Base-by-base conservation (phyloP, 805 yeast species). In the Candida yuanshanica region DNA sequence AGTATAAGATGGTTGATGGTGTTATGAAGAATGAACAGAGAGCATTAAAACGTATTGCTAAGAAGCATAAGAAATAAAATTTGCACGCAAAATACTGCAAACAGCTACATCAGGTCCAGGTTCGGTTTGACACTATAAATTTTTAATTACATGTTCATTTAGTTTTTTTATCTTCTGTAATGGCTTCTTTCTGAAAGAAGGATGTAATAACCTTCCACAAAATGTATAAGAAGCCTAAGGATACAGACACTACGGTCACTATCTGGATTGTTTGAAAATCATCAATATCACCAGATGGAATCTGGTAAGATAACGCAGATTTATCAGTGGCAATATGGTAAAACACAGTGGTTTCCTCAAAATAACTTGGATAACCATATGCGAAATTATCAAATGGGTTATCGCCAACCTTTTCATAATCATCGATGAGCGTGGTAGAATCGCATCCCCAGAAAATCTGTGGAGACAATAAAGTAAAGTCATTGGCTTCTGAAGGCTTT, bases 1-100 rank as follows among this genome's bases (percentile, higher is more conserved):
- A 87, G 63, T 93, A 93, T 70, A 93, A 87, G 82, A 93, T 93
- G 99, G 98, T 93, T 53, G 99, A 93, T 66, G 98, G 98, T 72
- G 86, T 82, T 17, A 72, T 88, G 83, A 93, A 93, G 85, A 93
- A 93, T 64, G 99, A 93, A 68, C 90, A 84, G 73, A 74, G 99
- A 52, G 96, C 98, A 12, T 70, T 91, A 58, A 81, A 77, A 59
- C 81, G 98, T 62, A 86, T 90, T 51, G 84, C 88, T 20, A 93
- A 90, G 75, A 88, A 86, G 70, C 73, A 82, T 58, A 84, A 77
- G 66, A 83, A 83, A 62, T 67, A 62, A 56, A n/a, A n/a, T n/a
- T n/a, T n/a, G n/a, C n/a, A n/a, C n/a, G n/a, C n/a, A n/a, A n/a
- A n/a, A n/a, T n/a, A n/a, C n/a, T n/a, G n/a, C n/a, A n/a, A n/a